Evolutionary conservation across 2,329 filamentous ascomycete species (phyloP).

Genomic region (Ophiostoma novo-ulmi): DNA sequence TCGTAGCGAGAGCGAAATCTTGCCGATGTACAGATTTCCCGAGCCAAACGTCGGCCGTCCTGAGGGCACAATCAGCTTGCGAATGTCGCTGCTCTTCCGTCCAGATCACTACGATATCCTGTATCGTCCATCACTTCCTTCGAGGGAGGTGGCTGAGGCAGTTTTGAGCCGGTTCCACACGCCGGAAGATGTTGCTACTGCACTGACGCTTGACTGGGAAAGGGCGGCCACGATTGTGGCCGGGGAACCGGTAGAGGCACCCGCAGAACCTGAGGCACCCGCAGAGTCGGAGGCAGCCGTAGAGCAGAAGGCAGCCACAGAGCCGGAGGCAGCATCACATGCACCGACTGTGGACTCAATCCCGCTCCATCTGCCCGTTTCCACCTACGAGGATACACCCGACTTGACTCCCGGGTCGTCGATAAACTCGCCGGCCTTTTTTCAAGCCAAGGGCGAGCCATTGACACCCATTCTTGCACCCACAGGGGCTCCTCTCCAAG

Average conservation of each 20-base stretch:
- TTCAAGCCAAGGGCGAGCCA: conserved; percentile 16
- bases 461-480: conserved; percentile 15
- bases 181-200: neutral
- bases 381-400: conserved; percentile 19
- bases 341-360: neutral
- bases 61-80: conserved; percentile 42
- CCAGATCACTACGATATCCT: conserved; percentile 92
- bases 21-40: conserved; percentile 65
- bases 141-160: conserved; percentile 9
- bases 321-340: neutral
- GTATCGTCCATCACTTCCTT: conserved; percentile 46
- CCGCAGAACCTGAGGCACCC: neutral
- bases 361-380: neutral
- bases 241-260: neutral
- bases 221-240: neutral
- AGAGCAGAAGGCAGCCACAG: neutral
- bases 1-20: conserved; percentile 69
- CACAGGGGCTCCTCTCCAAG: conserved; percentile 28
- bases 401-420: conserved; percentile 19
- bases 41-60: conserved; percentile 48
- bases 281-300: neutral
- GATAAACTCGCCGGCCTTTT: conserved; percentile 2
- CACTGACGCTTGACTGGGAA: neutral
- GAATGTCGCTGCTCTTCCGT: conserved; percentile 58
- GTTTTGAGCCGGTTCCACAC: conserved; percentile 16